Evolutionary conservation across 768 basidiomycete genomes (phyloP).

Genomic region (Hirschioporus abietinus): DNA sequence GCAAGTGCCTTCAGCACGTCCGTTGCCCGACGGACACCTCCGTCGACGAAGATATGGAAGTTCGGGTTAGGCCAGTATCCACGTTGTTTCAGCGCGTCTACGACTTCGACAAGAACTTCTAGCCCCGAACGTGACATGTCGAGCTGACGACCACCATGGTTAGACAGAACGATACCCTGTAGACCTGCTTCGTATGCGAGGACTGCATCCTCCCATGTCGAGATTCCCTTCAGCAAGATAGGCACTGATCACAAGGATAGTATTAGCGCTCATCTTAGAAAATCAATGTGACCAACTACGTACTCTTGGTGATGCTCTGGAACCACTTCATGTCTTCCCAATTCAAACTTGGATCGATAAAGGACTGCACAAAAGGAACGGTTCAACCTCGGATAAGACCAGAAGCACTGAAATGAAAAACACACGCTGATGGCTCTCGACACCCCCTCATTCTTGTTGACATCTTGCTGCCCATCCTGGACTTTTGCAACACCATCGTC

Average conservation of each 20-base stretch:
- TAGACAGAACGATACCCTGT: conserved; percentile 78
- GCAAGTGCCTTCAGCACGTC: conserved; percentile 88
- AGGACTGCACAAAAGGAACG: background rate
- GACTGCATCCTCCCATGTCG: conserved; percentile 81
- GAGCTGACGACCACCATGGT: conserved; percentile 77
- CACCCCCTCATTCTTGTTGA: conserved; percentile 40
- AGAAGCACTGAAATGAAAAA: background rate
- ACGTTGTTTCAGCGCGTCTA: conserved; percentile 59
- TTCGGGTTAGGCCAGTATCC: conserved; percentile 73
- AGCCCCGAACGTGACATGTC: conserved; percentile 84
- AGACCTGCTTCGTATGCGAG: conserved; percentile 74
- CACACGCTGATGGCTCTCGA: conserved; percentile 37
- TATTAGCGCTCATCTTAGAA: conserved; percentile 7
- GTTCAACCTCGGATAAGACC: background rate
- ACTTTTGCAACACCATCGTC: conserved; percentile 14
- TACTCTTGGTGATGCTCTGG: conserved; percentile 68
- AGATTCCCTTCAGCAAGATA: conserved; percentile 82
- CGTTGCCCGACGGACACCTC: conserved; percentile 89
- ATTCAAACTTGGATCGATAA: background rate
- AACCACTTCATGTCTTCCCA: conserved; percentile 52
- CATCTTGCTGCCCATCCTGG: conserved; percentile 7
- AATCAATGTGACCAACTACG: conserved; percentile 4
- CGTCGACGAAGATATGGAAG: conserved; percentile 88
- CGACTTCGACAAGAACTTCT: conserved; percentile 86
- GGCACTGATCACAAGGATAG: conserved; percentile 53